Conservation (phyloP, 2,329 filamentous ascomycete genomes). For the Calonectria leucothoes region DNA sequence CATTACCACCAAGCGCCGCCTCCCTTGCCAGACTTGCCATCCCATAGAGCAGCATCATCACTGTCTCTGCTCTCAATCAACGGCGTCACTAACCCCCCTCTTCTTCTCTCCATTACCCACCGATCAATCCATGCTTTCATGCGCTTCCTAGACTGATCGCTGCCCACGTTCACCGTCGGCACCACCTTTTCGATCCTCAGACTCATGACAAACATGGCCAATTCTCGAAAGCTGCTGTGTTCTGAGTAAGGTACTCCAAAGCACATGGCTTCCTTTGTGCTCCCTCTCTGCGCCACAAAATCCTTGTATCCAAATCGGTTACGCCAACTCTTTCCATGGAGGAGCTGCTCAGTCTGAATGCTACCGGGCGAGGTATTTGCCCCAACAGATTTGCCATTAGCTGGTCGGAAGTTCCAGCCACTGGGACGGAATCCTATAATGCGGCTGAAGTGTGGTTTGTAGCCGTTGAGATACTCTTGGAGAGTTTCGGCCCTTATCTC, state of each 20-base stretch:
- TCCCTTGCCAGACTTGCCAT: slow-evolving; percentile 52
- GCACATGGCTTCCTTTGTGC: slow-evolving; percentile 83
- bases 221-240: slow-evolving; percentile 92
- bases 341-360: slow-evolving; percentile 61
- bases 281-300: slow-evolving; percentile 84
- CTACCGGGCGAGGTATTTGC: slow-evolving; percentile 62
- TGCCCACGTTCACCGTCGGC: slow-evolving; percentile 88
- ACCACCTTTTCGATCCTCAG: slow-evolving; percentile 90
- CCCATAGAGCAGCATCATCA: slow-evolving; percentile 49
- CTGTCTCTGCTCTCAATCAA: slow-evolving; percentile 54
- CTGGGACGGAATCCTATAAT: slow-evolving; percentile 93
- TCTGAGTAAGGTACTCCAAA: slow-evolving; percentile 97
- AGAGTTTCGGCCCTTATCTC: slow-evolving; percentile 93
- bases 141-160: slow-evolving; percentile 64
- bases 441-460: slow-evolving; percentile 84
- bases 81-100: slow-evolving; percentile 63
- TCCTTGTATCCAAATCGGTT: slow-evolving; percentile 78
- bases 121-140: slow-evolving; percentile 76
- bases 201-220: slow-evolving; percentile 92
- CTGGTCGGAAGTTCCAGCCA: slow-evolving; percentile 92
- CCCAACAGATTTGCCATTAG: slow-evolving; percentile 65
- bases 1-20: slow-evolving; percentile 54
- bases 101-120: slow-evolving; percentile 69
- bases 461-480: slow-evolving; percentile 85
- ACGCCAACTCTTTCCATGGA: slow-evolving; percentile 77